A percentile compares a stretch with the other conserved stretches of the same genome.
Conservation (phyloP, 768 basidiomycete genomes). For the Glaciozyma antarctica region DNA sequence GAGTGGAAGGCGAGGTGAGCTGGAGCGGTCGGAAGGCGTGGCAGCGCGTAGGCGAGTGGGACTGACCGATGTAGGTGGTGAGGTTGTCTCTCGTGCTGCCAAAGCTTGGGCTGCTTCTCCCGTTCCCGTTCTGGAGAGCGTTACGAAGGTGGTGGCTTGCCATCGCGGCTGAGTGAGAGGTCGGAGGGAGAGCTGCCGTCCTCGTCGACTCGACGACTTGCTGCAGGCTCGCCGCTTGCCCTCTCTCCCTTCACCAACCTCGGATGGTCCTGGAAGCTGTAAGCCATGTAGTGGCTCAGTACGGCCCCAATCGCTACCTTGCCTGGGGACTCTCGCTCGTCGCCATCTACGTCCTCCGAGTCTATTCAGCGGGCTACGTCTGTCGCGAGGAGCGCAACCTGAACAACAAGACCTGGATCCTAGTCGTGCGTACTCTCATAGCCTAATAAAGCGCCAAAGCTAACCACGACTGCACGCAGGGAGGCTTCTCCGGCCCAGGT, state of each 20-base stretch:
- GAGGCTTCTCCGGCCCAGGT: conserved; percentile 36
- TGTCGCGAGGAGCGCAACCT: conserved; percentile 3
- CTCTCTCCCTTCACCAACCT: too few relatives aligned
- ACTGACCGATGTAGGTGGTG: conserved; percentile 25
- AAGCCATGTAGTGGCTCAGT: too few relatives aligned
- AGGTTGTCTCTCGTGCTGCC: conserved; percentile 14
- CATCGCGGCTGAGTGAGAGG: too few relatives aligned
- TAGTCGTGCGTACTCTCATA: not conserved
- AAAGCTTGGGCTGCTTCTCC: too few relatives aligned
- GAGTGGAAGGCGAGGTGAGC: not conserved
- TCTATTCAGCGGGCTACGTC: conserved; percentile 1
- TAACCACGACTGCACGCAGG: not conserved
- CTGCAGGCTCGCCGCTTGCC: too few relatives aligned
- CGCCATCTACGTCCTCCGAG: not conserved
- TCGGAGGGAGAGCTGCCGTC: too few relatives aligned
- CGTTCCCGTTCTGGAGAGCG: too few relatives aligned
- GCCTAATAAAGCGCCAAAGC: not conserved
- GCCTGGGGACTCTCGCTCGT: not conserved
- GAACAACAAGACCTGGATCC: conserved; percentile 4
- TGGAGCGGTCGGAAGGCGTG: not conserved
- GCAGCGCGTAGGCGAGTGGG: not conserved
- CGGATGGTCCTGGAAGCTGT: too few relatives aligned
- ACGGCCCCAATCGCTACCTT: too few relatives aligned
- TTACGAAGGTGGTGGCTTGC: too few relatives aligned
- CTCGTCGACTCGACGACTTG: too few relatives aligned